These are phyloP conservation scores for Ogataea methanolica DNA, from an alignment of 805 yeast species.

Conservation along the genomic window DNA sequence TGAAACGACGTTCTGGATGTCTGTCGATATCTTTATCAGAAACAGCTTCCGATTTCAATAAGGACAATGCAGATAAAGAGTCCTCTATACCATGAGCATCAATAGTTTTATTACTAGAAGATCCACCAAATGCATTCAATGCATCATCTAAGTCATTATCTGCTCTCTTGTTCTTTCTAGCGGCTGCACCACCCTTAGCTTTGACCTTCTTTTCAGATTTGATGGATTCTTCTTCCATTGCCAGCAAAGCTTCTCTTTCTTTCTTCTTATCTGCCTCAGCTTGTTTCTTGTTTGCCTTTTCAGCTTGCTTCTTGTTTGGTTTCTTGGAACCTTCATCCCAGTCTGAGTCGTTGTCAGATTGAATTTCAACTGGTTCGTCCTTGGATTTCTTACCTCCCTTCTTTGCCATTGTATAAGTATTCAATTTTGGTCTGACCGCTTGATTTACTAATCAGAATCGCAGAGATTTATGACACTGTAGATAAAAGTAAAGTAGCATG, in stretches of 20 bases:
- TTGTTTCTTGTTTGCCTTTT: conserved; percentile 62
- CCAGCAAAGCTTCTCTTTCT: conserved; percentile 70
- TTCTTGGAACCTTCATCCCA: conserved; percentile 75
- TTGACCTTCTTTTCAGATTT: conserved; percentile 45
- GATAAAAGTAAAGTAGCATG: no score
- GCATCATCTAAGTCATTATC: conserved; percentile 61
- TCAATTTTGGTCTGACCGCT: no score
- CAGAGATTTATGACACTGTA: no score
- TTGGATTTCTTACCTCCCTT: conserved; percentile 40
- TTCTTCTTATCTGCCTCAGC: conserved; percentile 77
- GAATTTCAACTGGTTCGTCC: conserved; percentile 35
- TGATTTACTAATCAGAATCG: no score
- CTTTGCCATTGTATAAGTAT: conserved; percentile 21
- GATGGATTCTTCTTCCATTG: conserved; percentile 50
- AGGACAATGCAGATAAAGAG: conserved; percentile 72
- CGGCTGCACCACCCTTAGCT: conserved; percentile 41
- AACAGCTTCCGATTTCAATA: conserved; percentile 56
- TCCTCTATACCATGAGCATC: conserved; percentile 73
- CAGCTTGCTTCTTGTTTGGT: conserved; percentile 64
- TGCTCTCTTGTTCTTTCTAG: conserved; percentile 44
- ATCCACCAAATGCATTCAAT: conserved; percentile 42
- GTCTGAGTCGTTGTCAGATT: conserved; percentile 45
- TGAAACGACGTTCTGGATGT: conserved; percentile 86
- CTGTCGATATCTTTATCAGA: conserved; percentile 64
- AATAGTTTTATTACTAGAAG: conserved; percentile 38